Evolutionary conservation across 1,284 basidiomycete species (phyloP).

Genomic region (Cystobasidiaceae sp.): DNA sequence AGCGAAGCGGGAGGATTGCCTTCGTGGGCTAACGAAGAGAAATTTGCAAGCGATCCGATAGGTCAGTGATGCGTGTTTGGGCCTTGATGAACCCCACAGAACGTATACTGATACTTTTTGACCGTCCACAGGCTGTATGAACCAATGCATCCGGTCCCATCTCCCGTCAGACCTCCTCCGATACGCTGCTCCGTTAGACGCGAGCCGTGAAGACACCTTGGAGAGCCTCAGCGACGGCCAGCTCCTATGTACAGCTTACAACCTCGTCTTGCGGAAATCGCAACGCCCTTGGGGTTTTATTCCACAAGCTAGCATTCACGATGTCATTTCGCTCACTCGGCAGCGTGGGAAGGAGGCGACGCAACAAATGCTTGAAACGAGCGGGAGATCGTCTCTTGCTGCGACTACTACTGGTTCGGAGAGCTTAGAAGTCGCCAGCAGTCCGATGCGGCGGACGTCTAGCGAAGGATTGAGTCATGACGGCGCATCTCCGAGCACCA

Average conservation of each 20-base stretch:
- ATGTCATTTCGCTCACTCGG: conserved; percentile 54
- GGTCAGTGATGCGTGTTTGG: too few species aligned
- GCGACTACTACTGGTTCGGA: neutral
- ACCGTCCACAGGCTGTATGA: conserved; percentile 54
- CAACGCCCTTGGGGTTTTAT: conserved; percentile 83
- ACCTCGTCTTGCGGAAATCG: conserved; percentile 67
- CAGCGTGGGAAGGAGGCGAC: conserved; percentile 19
- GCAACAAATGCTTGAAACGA: neutral
- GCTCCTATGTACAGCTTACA: conserved; percentile 72
- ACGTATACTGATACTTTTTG: too few species aligned
- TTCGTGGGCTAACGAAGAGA: conserved; percentile 61
- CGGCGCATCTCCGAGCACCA: too few species aligned
- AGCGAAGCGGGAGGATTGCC: conserved; percentile 43
- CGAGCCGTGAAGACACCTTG: conserved; percentile 38
- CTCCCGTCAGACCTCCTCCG: conserved; percentile 46
- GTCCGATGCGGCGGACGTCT: conserved; percentile 22
- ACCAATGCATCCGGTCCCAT: conserved; percentile 56
- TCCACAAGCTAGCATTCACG: conserved; percentile 67
- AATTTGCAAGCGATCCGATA: conserved; percentile 56
- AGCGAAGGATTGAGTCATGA: conserved; percentile 6
- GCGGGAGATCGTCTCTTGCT: conserved; percentile 41
- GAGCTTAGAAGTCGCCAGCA: neutral
- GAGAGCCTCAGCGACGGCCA: conserved; percentile 59
- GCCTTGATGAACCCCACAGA: too few species aligned
- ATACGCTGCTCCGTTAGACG: conserved; percentile 48